These are phyloP conservation scores for Brachypodium distachyon DNA, from an alignment of 202 grass and related monocot species.

Conservation along the genomic window DNA sequence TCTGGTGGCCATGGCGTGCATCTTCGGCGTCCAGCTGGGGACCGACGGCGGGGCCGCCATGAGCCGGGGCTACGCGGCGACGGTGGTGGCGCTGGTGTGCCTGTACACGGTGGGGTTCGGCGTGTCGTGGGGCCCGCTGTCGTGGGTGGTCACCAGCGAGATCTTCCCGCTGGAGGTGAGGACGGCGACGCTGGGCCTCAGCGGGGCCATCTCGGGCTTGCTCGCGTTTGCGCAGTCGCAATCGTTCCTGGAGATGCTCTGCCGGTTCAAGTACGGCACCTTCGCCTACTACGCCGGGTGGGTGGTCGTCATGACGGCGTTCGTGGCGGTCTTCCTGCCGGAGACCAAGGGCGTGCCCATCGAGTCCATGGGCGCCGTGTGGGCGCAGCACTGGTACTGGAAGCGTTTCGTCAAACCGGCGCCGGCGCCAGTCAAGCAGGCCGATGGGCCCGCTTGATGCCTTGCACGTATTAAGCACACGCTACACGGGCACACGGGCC, in stretches of 20 bases:
- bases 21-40: conserved; percentile 47
- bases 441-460: not conserved
- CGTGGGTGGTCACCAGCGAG: conserved; percentile 58
- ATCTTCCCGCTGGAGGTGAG: conserved; percentile 79
- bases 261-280: conserved; percentile 50
- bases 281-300: conserved; percentile 60
- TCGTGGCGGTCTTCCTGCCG: conserved; percentile 62
- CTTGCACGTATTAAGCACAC: too few species aligned
- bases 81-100: conserved; percentile 57
- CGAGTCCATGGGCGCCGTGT: conserved; percentile 48
- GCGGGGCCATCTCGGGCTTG: conserved; percentile 40
- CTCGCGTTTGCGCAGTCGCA: conserved; percentile 68
- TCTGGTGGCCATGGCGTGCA: conserved; percentile 56
- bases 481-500: too few species aligned
- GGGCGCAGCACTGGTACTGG: conserved; percentile 71
- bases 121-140: conserved; percentile 58
- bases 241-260: conserved; percentile 67
- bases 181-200: conserved; percentile 53
- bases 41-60: conserved; percentile 7
- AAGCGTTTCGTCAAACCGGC: conserved; percentile 29
- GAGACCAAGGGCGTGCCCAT: conserved; percentile 98
- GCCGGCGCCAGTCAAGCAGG: not conserved
- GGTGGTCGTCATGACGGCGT: conserved; percentile 48
- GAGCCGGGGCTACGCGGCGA: conserved; percentile 28
- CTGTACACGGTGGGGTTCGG: conserved; percentile 44